phyloP scores from a whole-genome alignment of 2,329 filamentous ascomycete genomes.

The Paecilomyces dactylethromorphus region DNA sequence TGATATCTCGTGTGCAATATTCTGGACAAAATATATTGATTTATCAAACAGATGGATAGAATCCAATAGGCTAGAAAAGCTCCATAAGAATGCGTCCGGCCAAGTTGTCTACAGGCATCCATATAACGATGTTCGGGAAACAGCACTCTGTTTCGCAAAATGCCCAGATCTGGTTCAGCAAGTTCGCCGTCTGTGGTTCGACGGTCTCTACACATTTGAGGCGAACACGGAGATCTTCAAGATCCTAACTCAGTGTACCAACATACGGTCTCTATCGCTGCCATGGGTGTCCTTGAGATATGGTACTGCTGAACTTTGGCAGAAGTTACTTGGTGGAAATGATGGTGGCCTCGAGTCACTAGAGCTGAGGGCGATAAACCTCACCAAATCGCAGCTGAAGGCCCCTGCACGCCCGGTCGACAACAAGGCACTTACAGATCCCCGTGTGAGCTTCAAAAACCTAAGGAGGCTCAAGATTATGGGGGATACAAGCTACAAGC shows the following conservation, averaged over 20 bases:
- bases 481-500: slow-evolving; percentile 48
- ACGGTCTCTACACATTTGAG: slow-evolving; percentile 47
- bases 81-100: slow-evolving; percentile 33
- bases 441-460: slow-evolving; percentile 41
- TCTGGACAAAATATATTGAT: background rate
- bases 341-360: slow-evolving; percentile 40
- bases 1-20: background rate
- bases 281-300: slow-evolving; percentile 50
- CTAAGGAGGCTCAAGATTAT: slow-evolving; percentile 49
- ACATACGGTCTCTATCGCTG: slow-evolving; percentile 43
- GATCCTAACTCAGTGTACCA: slow-evolving; percentile 41
- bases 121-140: slow-evolving; percentile 43
- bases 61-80: slow-evolving; percentile 9
- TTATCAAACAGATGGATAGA: slow-evolving; percentile 14
- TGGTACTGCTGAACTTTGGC: slow-evolving; percentile 42
- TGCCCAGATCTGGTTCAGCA: slow-evolving; percentile 41
- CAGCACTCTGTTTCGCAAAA: slow-evolving; percentile 39
- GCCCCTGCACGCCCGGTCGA: slow-evolving; percentile 36
- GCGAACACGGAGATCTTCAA: slow-evolving; percentile 45
- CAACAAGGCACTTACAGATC: slow-evolving; percentile 37
- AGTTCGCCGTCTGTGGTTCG: slow-evolving; percentile 49
- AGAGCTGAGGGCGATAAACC: slow-evolving; percentile 45
- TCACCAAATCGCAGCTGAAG: slow-evolving; percentile 39
- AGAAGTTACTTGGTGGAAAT: slow-evolving; percentile 31
- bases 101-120: slow-evolving; percentile 48